Conservation (phyloP, 768 basidiomycete species). For the Phallus indusiatus region DNA sequence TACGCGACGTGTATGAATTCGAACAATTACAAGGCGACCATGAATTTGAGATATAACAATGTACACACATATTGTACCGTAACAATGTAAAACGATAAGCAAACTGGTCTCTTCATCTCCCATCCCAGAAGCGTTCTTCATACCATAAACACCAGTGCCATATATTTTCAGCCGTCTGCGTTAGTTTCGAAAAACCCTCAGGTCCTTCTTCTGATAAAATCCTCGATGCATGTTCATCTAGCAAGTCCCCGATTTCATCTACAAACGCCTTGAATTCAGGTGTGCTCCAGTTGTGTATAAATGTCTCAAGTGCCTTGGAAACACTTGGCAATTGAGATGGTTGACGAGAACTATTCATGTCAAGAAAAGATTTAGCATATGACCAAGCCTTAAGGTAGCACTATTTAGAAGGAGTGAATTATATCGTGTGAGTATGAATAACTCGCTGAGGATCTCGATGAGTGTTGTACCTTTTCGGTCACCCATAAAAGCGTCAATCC, state of each 20-base stretch:
- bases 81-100: no score
- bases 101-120: neutral
- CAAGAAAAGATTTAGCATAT: slow-evolving; percentile 17
- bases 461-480: slow-evolving; percentile 54
- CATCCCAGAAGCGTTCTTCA: slow-evolving; percentile 4
- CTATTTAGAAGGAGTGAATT: slow-evolving; percentile 24
- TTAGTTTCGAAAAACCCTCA: neutral
- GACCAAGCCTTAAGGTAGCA: slow-evolving; percentile 66
- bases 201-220: neutral
- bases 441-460: neutral
- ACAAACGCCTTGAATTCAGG: slow-evolving; percentile 23
- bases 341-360: neutral
- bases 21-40: no score
- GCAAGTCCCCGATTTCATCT: slow-evolving; percentile 15
- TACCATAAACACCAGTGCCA: slow-evolving; percentile 3
- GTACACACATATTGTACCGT: no score
- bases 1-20: no score
- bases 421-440: neutral
- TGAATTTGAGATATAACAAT: no score
- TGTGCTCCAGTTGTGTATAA: slow-evolving; percentile 55
- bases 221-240: slow-evolving; percentile 11
- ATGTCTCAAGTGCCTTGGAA: slow-evolving; percentile 28
- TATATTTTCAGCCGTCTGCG: neutral
- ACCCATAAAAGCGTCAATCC: slow-evolving; percentile 69
- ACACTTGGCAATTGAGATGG: neutral